Evolutionary conservation across 2,329 filamentous ascomycete species (phyloP).

Genomic region (Phialophora macrospora): DNA sequence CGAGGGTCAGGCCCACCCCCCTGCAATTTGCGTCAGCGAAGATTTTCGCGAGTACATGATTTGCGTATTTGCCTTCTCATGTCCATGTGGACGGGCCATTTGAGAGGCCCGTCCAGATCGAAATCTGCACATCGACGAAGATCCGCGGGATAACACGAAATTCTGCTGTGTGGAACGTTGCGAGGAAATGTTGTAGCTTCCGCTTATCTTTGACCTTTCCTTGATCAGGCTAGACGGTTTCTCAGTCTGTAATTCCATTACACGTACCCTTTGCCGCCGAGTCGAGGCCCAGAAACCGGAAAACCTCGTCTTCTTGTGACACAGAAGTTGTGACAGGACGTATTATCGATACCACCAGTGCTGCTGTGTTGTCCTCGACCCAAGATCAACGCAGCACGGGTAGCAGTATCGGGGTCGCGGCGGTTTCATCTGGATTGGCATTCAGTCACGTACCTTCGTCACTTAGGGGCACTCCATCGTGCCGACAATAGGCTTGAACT

Average conservation of each 20-base stretch:
- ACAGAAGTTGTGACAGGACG: neutral
- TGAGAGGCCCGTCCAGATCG: slow-evolving; percentile 5
- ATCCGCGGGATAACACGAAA: slow-evolving; percentile 24
- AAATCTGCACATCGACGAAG: slow-evolving; percentile 17
- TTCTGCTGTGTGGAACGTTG: slow-evolving; percentile 9
- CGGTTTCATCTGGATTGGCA: neutral
- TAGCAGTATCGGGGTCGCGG: neutral
- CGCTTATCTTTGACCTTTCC: slow-evolving; percentile 27
- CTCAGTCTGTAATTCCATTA: slow-evolving; percentile 14
- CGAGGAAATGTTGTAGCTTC: slow-evolving; percentile 29
- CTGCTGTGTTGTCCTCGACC: neutral
- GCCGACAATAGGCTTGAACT: neutral
- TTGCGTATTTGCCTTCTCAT: neutral
- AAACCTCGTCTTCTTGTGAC: neutral
- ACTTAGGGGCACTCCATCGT: neutral
- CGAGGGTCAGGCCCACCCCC: slow-evolving; percentile 3
- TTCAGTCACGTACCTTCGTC: neutral
- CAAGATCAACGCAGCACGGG: neutral
- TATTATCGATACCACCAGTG: neutral
- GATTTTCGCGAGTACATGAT: slow-evolving; percentile 18
- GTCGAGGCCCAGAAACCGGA: neutral
- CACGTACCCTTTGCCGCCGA: neutral
- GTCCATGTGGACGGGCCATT: slow-evolving; percentile 4
- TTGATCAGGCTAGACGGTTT: slow-evolving; percentile 18
- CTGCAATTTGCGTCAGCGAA: slow-evolving; percentile 4